Percentiles rank a stretch among this genome's conserved stretches.
Conservation (phyloP, 2,329 filamentous ascomycete species). For the Trichoderma endophyticum region DNA sequence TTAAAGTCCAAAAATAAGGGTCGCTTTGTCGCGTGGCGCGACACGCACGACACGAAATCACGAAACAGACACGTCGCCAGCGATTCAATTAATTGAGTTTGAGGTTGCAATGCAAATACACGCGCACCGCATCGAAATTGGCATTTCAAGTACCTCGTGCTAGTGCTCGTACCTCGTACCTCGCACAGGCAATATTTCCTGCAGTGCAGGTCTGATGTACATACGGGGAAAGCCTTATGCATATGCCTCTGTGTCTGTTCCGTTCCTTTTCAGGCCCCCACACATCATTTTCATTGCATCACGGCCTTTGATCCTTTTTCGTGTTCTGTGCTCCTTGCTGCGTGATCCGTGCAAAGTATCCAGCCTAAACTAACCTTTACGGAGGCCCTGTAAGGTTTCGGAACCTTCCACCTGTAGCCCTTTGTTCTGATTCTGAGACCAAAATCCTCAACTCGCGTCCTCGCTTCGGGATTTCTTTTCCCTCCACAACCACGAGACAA, state of each 20-base stretch:
- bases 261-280: background rate
- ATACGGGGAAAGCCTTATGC: constrained; percentile 15
- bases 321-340: background rate
- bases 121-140: constrained; percentile 16
- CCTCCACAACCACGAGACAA: background rate
- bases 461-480: background rate
- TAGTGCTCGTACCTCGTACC: background rate
- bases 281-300: constrained; percentile 2
- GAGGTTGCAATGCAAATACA: constrained; percentile 22
- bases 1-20: background rate
- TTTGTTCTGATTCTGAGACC: background rate
- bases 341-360: background rate
- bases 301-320: background rate
- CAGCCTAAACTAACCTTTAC: background rate
- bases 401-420: background rate
- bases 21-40: constrained; percentile 20
- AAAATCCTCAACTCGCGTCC: background rate
- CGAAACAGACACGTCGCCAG: constrained; percentile 44
- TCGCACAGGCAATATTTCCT: constrained; percentile 8
- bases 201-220: constrained; percentile 20
- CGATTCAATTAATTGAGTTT: constrained; percentile 31
- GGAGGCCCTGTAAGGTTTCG: background rate
- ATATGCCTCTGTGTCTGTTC: background rate
- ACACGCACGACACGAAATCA: constrained; percentile 39
- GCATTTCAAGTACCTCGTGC: background rate